These are phyloP conservation scores for Penicillium oxalicum DNA, from an alignment of 2,329 filamentous ascomycete genomes.

Conservation along the genomic window DNA sequence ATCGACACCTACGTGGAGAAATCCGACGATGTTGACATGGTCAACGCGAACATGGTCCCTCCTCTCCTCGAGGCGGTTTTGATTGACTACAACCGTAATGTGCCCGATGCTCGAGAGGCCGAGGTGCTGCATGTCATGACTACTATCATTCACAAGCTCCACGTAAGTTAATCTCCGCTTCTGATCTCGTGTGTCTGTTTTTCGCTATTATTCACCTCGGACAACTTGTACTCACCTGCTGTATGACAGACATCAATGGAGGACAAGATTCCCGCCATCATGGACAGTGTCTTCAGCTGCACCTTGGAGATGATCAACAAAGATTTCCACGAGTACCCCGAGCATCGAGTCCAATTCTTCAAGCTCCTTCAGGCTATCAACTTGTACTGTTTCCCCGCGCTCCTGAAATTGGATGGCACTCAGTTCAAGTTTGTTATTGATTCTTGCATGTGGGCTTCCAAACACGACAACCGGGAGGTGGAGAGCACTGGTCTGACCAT, in stretches of 20 bases:
- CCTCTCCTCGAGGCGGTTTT: slow-evolving; percentile 89
- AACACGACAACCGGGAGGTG: slow-evolving; percentile 97
- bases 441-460: slow-evolving; percentile 99
- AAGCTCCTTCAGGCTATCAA: slow-evolving; percentile 95
- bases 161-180: slow-evolving; percentile 56
- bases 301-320: slow-evolving; percentile 99
- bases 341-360: slow-evolving; percentile 99
- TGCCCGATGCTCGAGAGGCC: slow-evolving; percentile 88
- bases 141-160: slow-evolving; percentile 91
- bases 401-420: slow-evolving; percentile 87
- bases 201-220: too few species aligned
- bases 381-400: slow-evolving; percentile 88
- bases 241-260: slow-evolving; percentile 76
- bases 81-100: slow-evolving; percentile 94
- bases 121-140: slow-evolving; percentile 98
- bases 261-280: slow-evolving; percentile 92
- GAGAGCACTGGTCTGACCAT: slow-evolving; percentile 95
- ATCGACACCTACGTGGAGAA: slow-evolving; percentile 98
- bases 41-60: slow-evolving; percentile 91
- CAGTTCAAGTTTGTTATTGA: slow-evolving; percentile 99
- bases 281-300: slow-evolving; percentile 98
- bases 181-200: too few species aligned
- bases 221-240: too few species aligned
- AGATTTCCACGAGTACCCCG: slow-evolving; percentile 97
- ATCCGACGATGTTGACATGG: slow-evolving; percentile 89